Evolutionary conservation across 495 filamentous ascomycete species (phyloP), one percentile per base, ranked within the genome.

Genomic region (Evansstolkia leycettana): DNA sequence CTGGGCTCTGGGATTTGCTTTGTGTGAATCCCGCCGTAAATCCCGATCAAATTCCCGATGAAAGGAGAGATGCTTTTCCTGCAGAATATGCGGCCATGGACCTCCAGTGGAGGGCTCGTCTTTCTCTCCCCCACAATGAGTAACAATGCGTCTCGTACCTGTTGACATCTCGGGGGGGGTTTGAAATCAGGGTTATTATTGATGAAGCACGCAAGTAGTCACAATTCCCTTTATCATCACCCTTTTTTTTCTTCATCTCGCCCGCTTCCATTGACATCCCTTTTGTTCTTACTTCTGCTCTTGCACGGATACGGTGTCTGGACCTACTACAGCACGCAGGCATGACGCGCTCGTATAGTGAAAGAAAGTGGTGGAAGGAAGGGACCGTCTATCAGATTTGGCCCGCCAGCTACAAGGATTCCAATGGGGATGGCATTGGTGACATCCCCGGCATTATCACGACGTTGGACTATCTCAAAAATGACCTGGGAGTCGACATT

Each of bases 381-480:
- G 44, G 53, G 33, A 52, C 46, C 28, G 47, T 64, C 41, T 64
- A 65, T 38, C 55, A 65, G 40, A 54, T 65, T 27, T 63, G 62
- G 31, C 56, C 58, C 2, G 53, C 58, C 14, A 54, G 48, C 18
- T 65, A 56, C 47, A 49, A 59, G 34, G 58, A 64, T 34, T 54
- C 52, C 28, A 63, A 62, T 16, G 47, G 47, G 28, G 60, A 64
- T 50, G 59, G 59, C 7, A 54, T 56, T 19, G 78, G 78, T 4
- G 77, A 80, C 44, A 57, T 82, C 15, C 67, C 55, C 5, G 78
- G 77, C 9, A 69, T 80, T 27, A 64, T 70, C 20, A 58, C 61
- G 14, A 65, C 72, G 36, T 50, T 81, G 12, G 69, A 73, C 46
- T 78, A 82, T 41, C 62, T 82, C 37, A n/a, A n/a, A n/a, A 43